Evolutionary conservation across 768 basidiomycete species (phyloP).

Genomic region (Hygrophorus pudorinus): DNA sequence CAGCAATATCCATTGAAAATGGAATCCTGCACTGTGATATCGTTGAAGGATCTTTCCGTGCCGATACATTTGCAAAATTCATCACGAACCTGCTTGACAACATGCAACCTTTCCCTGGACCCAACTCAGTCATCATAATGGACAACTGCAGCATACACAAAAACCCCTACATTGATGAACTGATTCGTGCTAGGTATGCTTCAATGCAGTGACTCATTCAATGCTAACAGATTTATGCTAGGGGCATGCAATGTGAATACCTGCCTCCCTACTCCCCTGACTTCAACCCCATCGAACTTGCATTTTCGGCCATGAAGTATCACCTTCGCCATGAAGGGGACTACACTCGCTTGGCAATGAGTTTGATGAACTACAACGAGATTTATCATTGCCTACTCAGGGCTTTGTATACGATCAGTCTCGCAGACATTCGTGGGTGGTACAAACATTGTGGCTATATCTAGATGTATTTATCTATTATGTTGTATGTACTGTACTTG

Average conservation of each 20-base stretch:
- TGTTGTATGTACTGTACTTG: too few species aligned
- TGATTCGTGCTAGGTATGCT: conserved; percentile 12
- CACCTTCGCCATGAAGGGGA: conserved; percentile 13
- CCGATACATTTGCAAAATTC: conserved; percentile 13
- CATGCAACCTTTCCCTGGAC: conserved; percentile 21
- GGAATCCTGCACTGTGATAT: conserved; percentile 16
- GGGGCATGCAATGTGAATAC: conserved; percentile 19
- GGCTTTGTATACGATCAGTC: conserved; percentile 16
- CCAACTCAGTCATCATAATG: conserved; percentile 22
- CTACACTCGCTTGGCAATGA: conserved; percentile 11
- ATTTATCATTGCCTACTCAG: conserved; percentile 17
- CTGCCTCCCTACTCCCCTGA: conserved; percentile 25
- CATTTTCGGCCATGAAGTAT: conserved; percentile 19
- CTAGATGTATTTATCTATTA: background rate
- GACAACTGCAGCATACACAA: conserved; percentile 27
- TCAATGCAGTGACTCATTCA: background rate
- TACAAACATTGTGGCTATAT: conserved; percentile 19
- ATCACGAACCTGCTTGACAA: conserved; percentile 14
- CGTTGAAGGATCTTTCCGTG: conserved; percentile 18
- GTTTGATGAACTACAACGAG: conserved; percentile 6
- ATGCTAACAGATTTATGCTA: conserved; percentile 1
- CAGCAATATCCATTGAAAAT: conserved; percentile 17
- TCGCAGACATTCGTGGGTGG: conserved; percentile 18
- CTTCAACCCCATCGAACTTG: conserved; percentile 23
- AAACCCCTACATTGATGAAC: conserved; percentile 7